Evolutionary conservation across 192 early-diverging fungal species (phyloP).

Genomic region (Coemansia sp.): DNA sequence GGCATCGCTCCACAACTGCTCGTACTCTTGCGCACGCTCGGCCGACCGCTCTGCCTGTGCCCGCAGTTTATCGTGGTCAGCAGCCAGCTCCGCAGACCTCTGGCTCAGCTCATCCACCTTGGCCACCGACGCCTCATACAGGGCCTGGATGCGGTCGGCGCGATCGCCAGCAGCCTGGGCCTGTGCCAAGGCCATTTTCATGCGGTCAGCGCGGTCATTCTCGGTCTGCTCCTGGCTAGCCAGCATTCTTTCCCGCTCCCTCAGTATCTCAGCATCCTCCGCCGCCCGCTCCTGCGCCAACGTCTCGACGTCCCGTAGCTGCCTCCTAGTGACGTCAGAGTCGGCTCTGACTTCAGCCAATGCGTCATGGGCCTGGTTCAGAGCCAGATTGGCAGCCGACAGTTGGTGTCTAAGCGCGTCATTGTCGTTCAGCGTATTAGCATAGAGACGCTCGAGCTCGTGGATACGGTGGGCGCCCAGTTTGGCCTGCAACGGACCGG

Average conservation of each 20-base stretch:
- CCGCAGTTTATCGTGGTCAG: slow-evolving; percentile 28
- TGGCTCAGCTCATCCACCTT: slow-evolving; percentile 27
- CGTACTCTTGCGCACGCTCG: slow-evolving; percentile 35
- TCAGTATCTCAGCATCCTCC: slow-evolving; percentile 10
- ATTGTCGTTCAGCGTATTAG: slow-evolving; percentile 57
- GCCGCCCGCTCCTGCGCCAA: slow-evolving; percentile 23
- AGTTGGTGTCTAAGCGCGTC: slow-evolving; percentile 55
- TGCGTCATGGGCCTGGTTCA: slow-evolving; percentile 52
- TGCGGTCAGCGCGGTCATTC: slow-evolving; percentile 27
- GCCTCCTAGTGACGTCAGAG: slow-evolving; percentile 38
- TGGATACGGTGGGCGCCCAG: slow-evolving; percentile 47
- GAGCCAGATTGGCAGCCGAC: slow-evolving; percentile 41
- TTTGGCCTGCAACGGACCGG: slow-evolving; percentile 36
- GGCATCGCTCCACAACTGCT: slow-evolving; percentile 50
- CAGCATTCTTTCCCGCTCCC: slow-evolving; percentile 13
- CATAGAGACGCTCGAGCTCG: slow-evolving; percentile 57
- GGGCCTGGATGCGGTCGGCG: slow-evolving; percentile 44
- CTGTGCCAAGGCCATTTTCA: slow-evolving; percentile 32
- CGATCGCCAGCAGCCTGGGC: slow-evolving; percentile 46
- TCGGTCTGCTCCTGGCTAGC: slow-evolving; percentile 1
- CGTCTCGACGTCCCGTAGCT: slow-evolving; percentile 45
- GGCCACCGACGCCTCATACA: slow-evolving; percentile 39
- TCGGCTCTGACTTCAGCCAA: slow-evolving; percentile 41
- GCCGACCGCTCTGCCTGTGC: slow-evolving; percentile 23
- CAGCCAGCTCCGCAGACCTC: slow-evolving; percentile 18